Conservation (phyloP, 1,284 basidiomycete species). For the Trametes pubescens region DNA sequence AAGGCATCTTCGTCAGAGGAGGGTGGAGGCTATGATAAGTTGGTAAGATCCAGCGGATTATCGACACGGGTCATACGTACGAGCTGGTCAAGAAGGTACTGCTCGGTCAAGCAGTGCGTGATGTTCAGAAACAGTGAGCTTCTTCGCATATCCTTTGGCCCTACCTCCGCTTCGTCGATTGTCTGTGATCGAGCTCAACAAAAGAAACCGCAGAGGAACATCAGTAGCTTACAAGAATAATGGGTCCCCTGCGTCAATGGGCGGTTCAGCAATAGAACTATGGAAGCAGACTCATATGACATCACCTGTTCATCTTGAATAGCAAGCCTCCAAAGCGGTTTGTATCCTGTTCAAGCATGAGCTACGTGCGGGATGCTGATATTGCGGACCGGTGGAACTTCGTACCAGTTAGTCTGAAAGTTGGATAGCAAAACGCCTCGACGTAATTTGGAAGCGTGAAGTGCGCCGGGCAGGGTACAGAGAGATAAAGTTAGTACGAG, state of each 20-base stretch:
- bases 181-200: constrained; percentile 28
- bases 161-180: constrained; percentile 43
- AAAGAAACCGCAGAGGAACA: background rate
- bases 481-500: no score
- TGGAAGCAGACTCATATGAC: background rate
- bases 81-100: constrained; percentile 43
- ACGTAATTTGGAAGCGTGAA: no score
- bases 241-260: constrained; percentile 17
- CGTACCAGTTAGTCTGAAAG: no score
- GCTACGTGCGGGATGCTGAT: no score
- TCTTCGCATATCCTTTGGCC: background rate
- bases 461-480: no score
- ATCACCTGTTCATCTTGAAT: background rate
- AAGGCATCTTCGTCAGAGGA: constrained; percentile 39
- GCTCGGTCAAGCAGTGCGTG: background rate
- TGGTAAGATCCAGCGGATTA: constrained; percentile 1
- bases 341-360: no score
- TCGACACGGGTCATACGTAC: constrained; percentile 27
- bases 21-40: constrained; percentile 36
- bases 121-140: background rate
- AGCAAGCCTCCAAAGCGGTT: background rate
- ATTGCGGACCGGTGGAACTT: no score
- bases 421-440: no score
- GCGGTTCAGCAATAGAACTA: background rate
- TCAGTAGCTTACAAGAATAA: constrained; percentile 15